These are phyloP conservation scores for Oryza meridionalis DNA, from an alignment of 176 grass and related monocot genomes.

Conservation along the genomic window DNA sequence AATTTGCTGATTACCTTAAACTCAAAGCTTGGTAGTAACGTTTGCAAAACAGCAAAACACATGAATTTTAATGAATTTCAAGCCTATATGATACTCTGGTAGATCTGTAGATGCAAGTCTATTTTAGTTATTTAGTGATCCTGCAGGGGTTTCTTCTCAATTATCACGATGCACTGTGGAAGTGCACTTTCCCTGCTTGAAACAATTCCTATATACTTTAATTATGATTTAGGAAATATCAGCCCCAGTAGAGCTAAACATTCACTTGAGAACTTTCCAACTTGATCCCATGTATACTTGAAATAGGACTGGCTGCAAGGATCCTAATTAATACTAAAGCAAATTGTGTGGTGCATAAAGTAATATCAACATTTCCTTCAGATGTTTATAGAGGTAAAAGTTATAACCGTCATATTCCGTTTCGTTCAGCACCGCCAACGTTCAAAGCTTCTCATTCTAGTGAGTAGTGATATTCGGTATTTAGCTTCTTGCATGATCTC, in stretches of 20 bases:
- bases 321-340: background rate
- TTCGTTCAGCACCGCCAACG: background rate
- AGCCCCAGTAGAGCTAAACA: background rate
- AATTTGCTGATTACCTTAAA: too few relatives aligned
- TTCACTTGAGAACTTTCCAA: background rate
- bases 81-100: background rate
- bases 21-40: too few relatives aligned
- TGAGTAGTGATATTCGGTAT: background rate
- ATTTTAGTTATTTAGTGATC: background rate
- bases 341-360: conserved; percentile 10
- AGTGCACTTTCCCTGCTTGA: background rate
- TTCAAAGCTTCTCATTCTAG: background rate
- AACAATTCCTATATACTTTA: background rate
- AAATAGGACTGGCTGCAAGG: conserved; percentile 6
- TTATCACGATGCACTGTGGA: background rate
- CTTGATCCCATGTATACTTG: background rate
- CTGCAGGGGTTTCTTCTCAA: background rate
- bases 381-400: conserved; percentile 8
- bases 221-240: background rate
- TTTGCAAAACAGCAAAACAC: background rate
- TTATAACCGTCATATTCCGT: background rate
- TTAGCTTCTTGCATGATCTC: background rate
- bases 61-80: background rate
- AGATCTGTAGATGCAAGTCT: background rate
- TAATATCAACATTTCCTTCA: conserved; percentile 14